phyloP scores from a whole-genome alignment of 2,329 filamentous ascomycete genomes.

The Fusarium sp. region DNA sequence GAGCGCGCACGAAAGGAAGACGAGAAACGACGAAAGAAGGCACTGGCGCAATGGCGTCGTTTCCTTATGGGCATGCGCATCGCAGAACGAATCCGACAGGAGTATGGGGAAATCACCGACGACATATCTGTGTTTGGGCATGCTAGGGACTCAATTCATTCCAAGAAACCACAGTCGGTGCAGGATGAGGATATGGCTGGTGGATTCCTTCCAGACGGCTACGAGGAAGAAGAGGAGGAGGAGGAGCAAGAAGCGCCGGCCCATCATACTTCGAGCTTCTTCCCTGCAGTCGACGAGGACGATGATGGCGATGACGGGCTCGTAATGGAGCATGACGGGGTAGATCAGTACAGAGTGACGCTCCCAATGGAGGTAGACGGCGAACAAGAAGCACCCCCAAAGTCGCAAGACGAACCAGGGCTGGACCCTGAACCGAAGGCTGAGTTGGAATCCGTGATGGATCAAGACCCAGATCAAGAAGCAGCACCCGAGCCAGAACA shows the following conservation, averaged over 20 bases:
- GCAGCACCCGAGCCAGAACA: background rate
- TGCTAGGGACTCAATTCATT: constrained; percentile 47
- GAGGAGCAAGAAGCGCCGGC: constrained; percentile 50
- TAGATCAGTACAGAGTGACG: background rate
- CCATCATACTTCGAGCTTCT: constrained; percentile 60
- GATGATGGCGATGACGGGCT: constrained; percentile 52
- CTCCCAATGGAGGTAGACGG: constrained; percentile 2
- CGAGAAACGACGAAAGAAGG: constrained; percentile 80
- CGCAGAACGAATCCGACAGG: constrained; percentile 77
- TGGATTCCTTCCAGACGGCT: constrained; percentile 71
- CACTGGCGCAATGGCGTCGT: constrained; percentile 84
- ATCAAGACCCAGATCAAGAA: background rate
- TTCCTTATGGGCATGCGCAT: constrained; percentile 89
- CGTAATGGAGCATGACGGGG: constrained; percentile 50
- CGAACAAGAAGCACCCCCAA: background rate
- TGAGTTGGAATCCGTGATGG: background rate
- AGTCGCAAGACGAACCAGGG: background rate
- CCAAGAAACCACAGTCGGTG: constrained; percentile 40
- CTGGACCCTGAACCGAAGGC: background rate
- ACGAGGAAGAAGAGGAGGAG: constrained; percentile 61
- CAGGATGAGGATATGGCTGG: constrained; percentile 67
- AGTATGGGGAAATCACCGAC: constrained; percentile 76
- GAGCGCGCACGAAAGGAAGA: constrained; percentile 84
- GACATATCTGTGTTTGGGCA: constrained; percentile 68
- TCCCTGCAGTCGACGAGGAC: constrained; percentile 61